Conservation (phyloP, 495 filamentous ascomycete species). For the Trichoderma asperelloides region DNA sequence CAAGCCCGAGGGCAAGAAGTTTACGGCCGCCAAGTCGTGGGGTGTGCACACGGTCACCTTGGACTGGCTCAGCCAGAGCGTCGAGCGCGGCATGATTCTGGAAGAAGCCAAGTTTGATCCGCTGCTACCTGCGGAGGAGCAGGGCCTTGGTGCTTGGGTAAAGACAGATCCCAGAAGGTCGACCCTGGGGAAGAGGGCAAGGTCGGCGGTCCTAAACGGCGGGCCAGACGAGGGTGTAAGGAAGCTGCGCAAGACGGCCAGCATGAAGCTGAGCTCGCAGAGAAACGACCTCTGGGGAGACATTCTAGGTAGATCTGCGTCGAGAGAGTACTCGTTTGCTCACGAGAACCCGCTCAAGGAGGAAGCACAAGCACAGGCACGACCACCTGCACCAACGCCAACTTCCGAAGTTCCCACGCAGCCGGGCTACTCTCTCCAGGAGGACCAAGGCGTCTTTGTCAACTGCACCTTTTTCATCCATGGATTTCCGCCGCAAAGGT, state of each 20-base stretch:
- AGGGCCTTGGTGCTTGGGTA: conserved; percentile 75
- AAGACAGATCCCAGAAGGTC: conserved; percentile 33
- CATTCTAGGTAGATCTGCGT: conserved; percentile 49
- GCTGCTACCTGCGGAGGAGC: conserved; percentile 51
- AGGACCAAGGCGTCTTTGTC: conserved; percentile 38
- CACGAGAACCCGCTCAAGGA: conserved; percentile 8
- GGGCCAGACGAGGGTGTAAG: conserved; percentile 39
- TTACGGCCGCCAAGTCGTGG: conserved; percentile 74
- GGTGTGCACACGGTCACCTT: conserved; percentile 63
- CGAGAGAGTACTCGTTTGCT: conserved; percentile 24
- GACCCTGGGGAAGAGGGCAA: conserved; percentile 29
- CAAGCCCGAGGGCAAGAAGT: conserved; percentile 75
- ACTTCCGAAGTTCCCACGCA: conserved; percentile 10
- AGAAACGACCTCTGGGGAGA: conserved; percentile 81
- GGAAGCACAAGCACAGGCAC: conserved; percentile 15
- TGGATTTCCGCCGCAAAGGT: conserved; percentile 45
- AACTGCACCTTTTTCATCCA: conserved; percentile 52
- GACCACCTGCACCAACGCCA: conserved; percentile 8
- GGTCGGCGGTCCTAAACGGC: conserved; percentile 16
- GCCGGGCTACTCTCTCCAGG: conserved; percentile 15
- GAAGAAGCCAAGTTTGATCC: conserved; percentile 80
- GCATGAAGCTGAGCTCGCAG: conserved; percentile 67
- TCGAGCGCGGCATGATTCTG: conserved; percentile 87
- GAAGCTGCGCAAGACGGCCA: conserved; percentile 74
- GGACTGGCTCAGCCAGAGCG: conserved; percentile 80